Conservation (phyloP, 2,329 filamentous ascomycete species). For the Scorias spongiosa region DNA sequence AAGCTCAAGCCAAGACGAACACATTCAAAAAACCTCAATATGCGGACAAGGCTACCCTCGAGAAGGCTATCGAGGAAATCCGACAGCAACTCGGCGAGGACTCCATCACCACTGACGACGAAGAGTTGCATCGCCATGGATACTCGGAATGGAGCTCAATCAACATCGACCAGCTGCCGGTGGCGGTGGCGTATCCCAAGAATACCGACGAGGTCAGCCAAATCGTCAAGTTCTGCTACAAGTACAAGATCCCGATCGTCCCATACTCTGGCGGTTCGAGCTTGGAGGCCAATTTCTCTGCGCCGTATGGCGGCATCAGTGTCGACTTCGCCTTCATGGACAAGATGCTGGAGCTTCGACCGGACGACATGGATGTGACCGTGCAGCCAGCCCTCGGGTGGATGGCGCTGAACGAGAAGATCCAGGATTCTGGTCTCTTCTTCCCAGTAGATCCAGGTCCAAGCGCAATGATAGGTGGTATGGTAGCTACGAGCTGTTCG, state of each 20-base stretch:
- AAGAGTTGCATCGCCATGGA: constrained; percentile 48
- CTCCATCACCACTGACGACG: constrained; percentile 46
- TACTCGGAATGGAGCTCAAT: constrained; percentile 58
- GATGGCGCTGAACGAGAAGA: constrained; percentile 71
- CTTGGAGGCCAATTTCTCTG: constrained; percentile 79
- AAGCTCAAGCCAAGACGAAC: constrained; percentile 3
- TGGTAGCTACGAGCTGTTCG: constrained; percentile 61
- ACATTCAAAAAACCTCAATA: constrained; percentile 24
- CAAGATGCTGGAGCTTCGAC: constrained; percentile 60
- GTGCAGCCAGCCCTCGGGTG: constrained; percentile 86
- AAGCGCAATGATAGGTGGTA: constrained; percentile 60
- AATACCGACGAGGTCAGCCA: constrained; percentile 48
- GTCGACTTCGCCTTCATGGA: constrained; percentile 88
- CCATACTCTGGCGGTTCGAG: constrained; percentile 77
- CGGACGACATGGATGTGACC: constrained; percentile 81
- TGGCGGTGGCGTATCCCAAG: constrained; percentile 50
- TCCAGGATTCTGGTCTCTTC: constrained; percentile 63
- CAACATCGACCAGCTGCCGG: constrained; percentile 47
- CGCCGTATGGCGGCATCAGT: constrained; percentile 72
- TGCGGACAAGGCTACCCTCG: constrained; percentile 35
- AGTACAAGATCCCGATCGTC: constrained; percentile 66
- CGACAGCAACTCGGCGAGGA: constrained; percentile 39
- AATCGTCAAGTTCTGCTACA: constrained; percentile 58
- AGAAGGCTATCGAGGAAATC: constrained; percentile 42
- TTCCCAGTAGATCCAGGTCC: constrained; percentile 82